phyloP scores from a whole-genome alignment of 495 filamentous ascomycete genomes.

The Tuber microsphaerosporum region DNA sequence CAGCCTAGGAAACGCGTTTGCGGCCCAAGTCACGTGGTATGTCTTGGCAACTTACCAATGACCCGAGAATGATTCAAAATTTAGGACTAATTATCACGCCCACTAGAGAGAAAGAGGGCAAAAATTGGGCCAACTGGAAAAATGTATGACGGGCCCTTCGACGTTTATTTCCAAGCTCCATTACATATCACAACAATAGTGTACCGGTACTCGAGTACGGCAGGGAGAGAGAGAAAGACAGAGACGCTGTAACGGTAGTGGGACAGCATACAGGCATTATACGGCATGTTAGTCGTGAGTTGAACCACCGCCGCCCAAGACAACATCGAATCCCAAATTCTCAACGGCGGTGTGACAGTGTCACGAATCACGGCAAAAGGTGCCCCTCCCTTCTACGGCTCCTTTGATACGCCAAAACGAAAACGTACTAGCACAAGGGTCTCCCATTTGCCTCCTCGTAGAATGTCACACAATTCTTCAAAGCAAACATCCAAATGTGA shows the following conservation, averaged over 20 bases:
- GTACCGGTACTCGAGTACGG: too few species aligned
- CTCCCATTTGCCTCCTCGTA: neutral
- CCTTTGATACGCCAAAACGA: neutral
- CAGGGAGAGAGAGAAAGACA: neutral
- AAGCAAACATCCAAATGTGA: constrained; percentile 4
- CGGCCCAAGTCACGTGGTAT: constrained; percentile 17
- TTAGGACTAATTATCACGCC: constrained; percentile 6
- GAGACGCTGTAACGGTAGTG: neutral
- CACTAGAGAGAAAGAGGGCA: constrained; percentile 5
- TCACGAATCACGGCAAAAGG: constrained; percentile 35
- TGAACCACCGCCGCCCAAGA: constrained; percentile 32
- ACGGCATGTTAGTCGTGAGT: neutral
- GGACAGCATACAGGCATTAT: neutral
- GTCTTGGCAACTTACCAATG: constrained; percentile 24
- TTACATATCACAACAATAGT: constrained; percentile 17
- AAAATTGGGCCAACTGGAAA: neutral
- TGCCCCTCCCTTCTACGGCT: constrained; percentile 10
- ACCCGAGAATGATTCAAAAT: constrained; percentile 5
- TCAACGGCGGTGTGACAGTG: constrained; percentile 17
- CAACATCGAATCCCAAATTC: neutral
- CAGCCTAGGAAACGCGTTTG: constrained; percentile 29
- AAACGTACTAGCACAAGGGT: neutral
- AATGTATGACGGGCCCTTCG: neutral
- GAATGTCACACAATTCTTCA: neutral
- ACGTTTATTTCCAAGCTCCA: constrained; percentile 4